Evolutionary conservation across 2,329 filamentous ascomycete genomes (phyloP), one percentile per base, ranked within the genome.

Genomic region (Colletotrichum ledebouriae): DNA sequence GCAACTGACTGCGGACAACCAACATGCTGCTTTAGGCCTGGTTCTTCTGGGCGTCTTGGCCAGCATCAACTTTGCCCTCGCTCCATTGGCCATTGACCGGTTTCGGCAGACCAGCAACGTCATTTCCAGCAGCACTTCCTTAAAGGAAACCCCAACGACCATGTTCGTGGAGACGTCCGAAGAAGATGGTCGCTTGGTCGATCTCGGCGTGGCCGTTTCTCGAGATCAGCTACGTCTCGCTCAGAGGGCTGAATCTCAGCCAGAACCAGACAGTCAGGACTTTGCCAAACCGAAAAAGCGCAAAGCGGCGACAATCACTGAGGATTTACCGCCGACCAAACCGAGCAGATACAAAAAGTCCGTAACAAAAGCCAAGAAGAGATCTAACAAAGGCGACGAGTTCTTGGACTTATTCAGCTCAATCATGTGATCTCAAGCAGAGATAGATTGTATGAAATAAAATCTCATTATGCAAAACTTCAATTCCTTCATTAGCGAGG

Each of bases 381-480:
- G 44, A n/a, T 13, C 41, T 63, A 86, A 82, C 71, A 86, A 82
- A 42, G 82, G 82, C 6, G 88, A 94, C 75, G 90, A 87, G 47
- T 92, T 95, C 63, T 92, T 94, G 70, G 89, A 90, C 74, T 78
- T 95, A 25, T 96, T 96, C 74, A 85, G 84, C 59, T 86, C 86
- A 10, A 77, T 93, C 10, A 73, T 87, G 47, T 86, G 70, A 79
- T 44, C 17, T 12, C 39, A 17, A 47, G 6, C 29, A 6, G 29
- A 29, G 6, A 29, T 29, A 9, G 6, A 29, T 29, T 29, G 29
- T 29, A 9, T 29, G 29, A n/a, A 25, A 15, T 11, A 50, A 29
- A 29, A 17, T 1, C 9, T 33, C 39, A 44, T 25, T 22, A 41
- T 37, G 20, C 39, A 55, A 65, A 67, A 52, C 46, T 68, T 57